Evolutionary conservation across 345 rosid genomes (phyloP), one percentile per base, ranked within the genome.

Genomic region (Gossypium herbaceum): DNA sequence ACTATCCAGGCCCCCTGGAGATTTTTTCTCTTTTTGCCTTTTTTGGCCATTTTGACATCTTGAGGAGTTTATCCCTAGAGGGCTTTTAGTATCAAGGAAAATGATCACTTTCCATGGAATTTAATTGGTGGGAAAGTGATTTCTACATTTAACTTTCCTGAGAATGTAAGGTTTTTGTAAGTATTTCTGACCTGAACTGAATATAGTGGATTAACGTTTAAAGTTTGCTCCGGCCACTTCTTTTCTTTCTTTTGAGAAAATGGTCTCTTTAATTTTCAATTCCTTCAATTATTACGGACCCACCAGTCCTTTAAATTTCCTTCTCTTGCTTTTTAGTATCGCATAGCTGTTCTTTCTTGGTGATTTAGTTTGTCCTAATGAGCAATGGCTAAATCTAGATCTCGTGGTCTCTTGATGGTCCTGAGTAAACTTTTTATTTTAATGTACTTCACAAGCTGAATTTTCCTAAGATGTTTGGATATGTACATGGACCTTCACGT

Each of bases 391-490:
- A 20, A 20, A 20, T 20, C 22, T 20, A 20, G 22, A 20, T 20
- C 22, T 20, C 22, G 22, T 20, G 22, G 22, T 20, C 12, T 57
- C 29, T 57, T 57, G 29, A 22, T 22, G 15, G 4, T 22, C 2
- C 29, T 57, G 62, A 57, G 22, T 57, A 22, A 57, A 57, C 62
- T 55, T 55, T 15, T 47, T 12, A 2, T 2, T 47, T 55, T 55
- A 9, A 55, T 19, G 24, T 55, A 24, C 24, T n/a, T 55, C 1
- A 22, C 59, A n/a, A n/a, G 24, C 55, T 19, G 66, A 71, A 73
- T 7, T 17, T 76, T 39, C 55, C 51, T 78, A 58, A 11, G 62
- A 58, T 22, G 16, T 58, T 58, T 58, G 62, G 62, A 24, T 29
- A 22, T 11, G 16, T 12, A 22, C 29, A 58, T 22, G 12, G 16